These are phyloP conservation scores for Firmiana major DNA, from an alignment of 345 rosid genomes.

Conservation along the genomic window DNA sequence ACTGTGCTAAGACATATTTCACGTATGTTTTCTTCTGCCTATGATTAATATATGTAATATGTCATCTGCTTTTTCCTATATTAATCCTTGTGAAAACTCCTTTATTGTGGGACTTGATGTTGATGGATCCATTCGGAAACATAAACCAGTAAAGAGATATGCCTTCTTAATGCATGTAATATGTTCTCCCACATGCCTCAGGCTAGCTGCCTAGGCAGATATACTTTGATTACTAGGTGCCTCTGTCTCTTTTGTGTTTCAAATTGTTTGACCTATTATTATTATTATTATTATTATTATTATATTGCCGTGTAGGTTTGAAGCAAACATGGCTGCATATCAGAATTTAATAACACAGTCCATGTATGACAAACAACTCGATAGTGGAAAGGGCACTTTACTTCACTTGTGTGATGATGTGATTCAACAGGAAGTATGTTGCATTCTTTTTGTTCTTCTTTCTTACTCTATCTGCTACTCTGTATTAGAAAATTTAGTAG, in stretches of 20 bases:
- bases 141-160: neutral
- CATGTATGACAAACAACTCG: conserved; percentile 95
- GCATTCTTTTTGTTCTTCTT: neutral
- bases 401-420: conserved; percentile 96
- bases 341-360: conserved; percentile 92
- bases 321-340: conserved; percentile 76
- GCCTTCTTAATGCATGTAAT: neutral
- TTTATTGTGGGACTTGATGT: neutral
- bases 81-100: neutral
- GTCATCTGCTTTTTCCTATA: neutral
- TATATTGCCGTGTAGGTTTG: conserved; percentile 53
- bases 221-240: neutral
- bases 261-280: neutral
- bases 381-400: conserved; percentile 95
- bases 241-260: neutral
- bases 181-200: neutral
- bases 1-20: conserved; percentile 95
- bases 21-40: conserved; percentile 54
- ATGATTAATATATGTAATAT: neutral
- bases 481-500: neutral
- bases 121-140: neutral
- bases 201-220: neutral
- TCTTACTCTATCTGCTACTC: neutral
- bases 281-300: conserved; percentile 13
- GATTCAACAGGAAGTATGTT: conserved; percentile 94